Base-by-base conservation (phyloP, 164 flowering plant species). In the Stephania yunnanensis region DNA sequence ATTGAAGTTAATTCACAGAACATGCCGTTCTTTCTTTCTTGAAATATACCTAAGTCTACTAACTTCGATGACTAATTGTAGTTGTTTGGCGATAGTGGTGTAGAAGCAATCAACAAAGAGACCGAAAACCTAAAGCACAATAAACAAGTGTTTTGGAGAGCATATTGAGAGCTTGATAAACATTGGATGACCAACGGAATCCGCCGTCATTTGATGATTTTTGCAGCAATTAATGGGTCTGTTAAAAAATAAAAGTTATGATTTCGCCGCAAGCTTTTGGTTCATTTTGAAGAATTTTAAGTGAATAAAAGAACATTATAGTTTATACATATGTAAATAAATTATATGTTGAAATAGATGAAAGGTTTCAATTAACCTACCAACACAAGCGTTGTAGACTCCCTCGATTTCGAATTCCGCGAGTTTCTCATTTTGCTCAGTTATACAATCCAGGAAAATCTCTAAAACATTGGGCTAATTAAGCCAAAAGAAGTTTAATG, bases 371-470 rank as follows among this genome's bases (percentile, higher is more conserved):
- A 71, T 58, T 22, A 11, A 11, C 71, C 66, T 76, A 90, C 97
- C 97, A 58, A 76, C 92, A 85, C 89, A 90, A 72, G 93, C 81
- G 79, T 95, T 93, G 83, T 94, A 95, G 72, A 95, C 84, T 71
- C 98, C 98, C 68, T 95, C 97, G 70, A 83, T 69, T 10, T 92
- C 97, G 84, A 93, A 93, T 83, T 93, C 98, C 44, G 92, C 87
- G 52, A 92, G 94, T 83, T 86, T 90, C 85, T 93, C 99, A 80
- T 92, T 91, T 72, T 91, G 93, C 84, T 95, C 98, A 1, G 98
- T 92, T 48, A 92, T 80, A 86, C 99, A 93, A 86, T 93, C 99
- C 10, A 95, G 80, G 80, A 95, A 95, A 71, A 92, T 92, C 83
- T 93, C 98, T 87, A 93, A 75, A 69, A 92, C 94, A 84, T 95